A percentile compares a stretch with the other conserved stretches of the same genome.
Conservation (phyloP, 2,329 filamentous ascomycete genomes). For the Laburnicola sp. region DNA sequence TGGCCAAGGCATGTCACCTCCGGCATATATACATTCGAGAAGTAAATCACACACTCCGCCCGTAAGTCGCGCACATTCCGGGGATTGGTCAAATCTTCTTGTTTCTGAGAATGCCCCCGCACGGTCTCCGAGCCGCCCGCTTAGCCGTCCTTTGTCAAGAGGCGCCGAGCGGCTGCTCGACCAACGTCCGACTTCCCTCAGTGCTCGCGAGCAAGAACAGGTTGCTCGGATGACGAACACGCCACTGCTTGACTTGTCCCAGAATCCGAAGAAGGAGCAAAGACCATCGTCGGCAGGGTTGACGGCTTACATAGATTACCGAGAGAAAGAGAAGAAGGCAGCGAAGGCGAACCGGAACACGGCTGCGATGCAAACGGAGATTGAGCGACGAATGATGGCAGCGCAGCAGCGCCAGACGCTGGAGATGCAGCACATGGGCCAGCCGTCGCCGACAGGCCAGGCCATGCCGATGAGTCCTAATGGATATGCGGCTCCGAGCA, state of each 20-base stretch:
- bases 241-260: constrained; percentile 70
- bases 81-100: constrained; percentile 50
- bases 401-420: constrained; percentile 38
- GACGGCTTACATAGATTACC: constrained; percentile 76
- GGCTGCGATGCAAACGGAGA: constrained; percentile 41
- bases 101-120: constrained; percentile 27
- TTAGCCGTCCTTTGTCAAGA: constrained; percentile 58
- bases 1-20: constrained; percentile 49
- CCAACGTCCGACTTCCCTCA: constrained; percentile 65
- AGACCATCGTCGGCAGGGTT: constrained; percentile 58
- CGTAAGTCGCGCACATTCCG: constrained; percentile 48
- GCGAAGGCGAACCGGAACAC: constrained; percentile 39
- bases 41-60: constrained; percentile 57
- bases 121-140: constrained; percentile 37
- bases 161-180: constrained; percentile 59
- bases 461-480: constrained; percentile 4
- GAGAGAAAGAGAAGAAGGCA: constrained; percentile 70
- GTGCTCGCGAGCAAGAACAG: constrained; percentile 84
- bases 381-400: constrained; percentile 40
- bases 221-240: constrained; percentile 80
- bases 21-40: constrained; percentile 58
- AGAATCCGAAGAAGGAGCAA: constrained; percentile 48
- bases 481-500: constrained; percentile 9
- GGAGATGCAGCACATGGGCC: constrained; percentile 32
- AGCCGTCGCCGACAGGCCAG: constrained; percentile 31